Evolutionary conservation across 352 stramenopile species (phyloP).

Genomic region (Globisporangium perplexum): DNA sequence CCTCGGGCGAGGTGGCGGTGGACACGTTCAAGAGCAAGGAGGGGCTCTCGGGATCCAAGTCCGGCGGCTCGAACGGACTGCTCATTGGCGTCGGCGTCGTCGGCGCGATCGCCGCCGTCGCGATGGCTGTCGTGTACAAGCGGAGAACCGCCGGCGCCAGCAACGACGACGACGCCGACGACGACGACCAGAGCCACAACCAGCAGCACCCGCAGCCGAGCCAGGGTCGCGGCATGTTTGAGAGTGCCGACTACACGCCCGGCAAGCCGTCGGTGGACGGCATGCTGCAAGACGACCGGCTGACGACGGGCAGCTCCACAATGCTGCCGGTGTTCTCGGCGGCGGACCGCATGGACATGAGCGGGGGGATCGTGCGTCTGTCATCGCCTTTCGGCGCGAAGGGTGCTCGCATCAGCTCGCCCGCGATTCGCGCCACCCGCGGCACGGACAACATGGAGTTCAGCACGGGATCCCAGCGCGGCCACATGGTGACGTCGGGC

Average conservation of each 20-base stretch:
- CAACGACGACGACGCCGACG: neutral
- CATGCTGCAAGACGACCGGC: conserved; percentile 12
- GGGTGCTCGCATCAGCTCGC: conserved; percentile 10
- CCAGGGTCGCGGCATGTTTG: conserved; percentile 9
- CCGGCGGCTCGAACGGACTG: neutral
- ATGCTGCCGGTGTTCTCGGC: conserved; percentile 12
- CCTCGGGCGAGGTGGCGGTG: conserved; percentile 8
- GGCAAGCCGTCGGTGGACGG: conserved; percentile 7
- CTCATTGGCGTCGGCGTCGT: conserved; percentile 1
- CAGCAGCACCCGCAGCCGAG: conserved; percentile 5
- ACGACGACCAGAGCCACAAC: conserved; percentile 1
- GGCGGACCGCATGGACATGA: conserved; percentile 7
- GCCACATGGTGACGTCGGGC: neutral
- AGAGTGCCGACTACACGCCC: conserved; percentile 12
- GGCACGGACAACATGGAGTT: conserved; percentile 11
- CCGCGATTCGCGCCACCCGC: neutral
- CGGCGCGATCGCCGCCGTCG: conserved; percentile 5
- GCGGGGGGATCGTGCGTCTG: conserved; percentile 7
- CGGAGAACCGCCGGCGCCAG: neutral
- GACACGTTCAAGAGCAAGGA: conserved; percentile 13
- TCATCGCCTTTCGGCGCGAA: conserved; percentile 13
- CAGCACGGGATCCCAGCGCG: neutral
- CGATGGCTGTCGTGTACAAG: conserved; percentile 12
- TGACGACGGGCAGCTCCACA: conserved; percentile 8
- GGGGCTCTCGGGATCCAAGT: neutral